Evolutionary conservation across 164 flowering plant species (phyloP), one percentile per base, ranked within the genome.

Genomic region (Protea cynaroides): DNA sequence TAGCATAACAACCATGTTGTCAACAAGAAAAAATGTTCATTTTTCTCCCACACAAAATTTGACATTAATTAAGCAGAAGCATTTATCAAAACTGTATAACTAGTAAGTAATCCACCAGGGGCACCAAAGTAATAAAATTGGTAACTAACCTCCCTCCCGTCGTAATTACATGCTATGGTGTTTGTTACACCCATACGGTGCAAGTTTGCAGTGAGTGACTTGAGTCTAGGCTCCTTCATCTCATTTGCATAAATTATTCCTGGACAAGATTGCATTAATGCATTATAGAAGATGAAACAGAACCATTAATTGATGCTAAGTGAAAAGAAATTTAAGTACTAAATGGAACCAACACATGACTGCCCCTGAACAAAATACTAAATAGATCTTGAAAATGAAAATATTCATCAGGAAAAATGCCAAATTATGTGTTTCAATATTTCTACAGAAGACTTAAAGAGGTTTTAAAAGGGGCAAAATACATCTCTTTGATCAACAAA

Each of bases 181-280:
- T 95, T 95, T 64, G 97, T 91, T 57, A 89, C 97, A 17, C 97
- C 99, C 99, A 95, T 84, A 13, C 99, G 89, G 63, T 84, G 88
- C 64, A 95, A 72, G 81, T 95, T 95, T 58, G 92, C 96, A 59
- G 87, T 83, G 23, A 92, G 86, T 25, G 96, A 91, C 81, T 90
- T 92, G 47, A 95, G 84, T 55, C 99, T 81, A 40, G 85, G 63
- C 58, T 59, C 90, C 72, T 92, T 95, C 78, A 95, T 82, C 79
- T 95, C 99, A 80, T 95, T 95, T 59, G 99, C 99, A 84, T 77
- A 88, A 58, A 95, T 68, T 11, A 95, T 75, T 50, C 96, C 96
- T 88, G 79, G 58, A 36, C 21, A 52, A 7, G 57, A 23, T 44
- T 59, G 36, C 9, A 59, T 59, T 24, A 18, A 46, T 49, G 18